Evolutionary conservation across 345 rosid species (phyloP), one percentile per base, ranked within the genome.

Genomic region (Erodium maritimum): DNA sequence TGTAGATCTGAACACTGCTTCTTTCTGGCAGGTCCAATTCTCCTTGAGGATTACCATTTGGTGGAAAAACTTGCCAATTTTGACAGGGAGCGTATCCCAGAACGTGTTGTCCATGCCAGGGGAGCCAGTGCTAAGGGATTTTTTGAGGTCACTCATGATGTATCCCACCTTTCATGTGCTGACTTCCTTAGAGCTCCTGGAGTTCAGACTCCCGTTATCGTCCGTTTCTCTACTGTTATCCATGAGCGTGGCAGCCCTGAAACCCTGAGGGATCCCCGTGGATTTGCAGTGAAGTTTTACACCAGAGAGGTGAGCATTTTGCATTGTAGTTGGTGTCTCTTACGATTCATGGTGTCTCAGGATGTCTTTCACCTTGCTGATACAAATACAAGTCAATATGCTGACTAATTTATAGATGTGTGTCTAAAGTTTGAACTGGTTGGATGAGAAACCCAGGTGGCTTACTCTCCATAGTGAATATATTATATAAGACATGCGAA

Each of bases 181-280:
- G 69, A 66, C 54, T 66, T 66, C 69, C 69, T 66, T 12, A 45
- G 69, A 51, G 56, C 65, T 14, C 70, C 70, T 12, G 70, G 70
- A 29, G 70, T 60, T 55, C 70, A 66, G 63, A 60, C 70, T 10
- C 70, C 70, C 0, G 64, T 66, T 4, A 66, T 66, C 23, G 70
- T 66, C 55, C 70, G 65, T 46, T 66, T 66, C 70, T 66, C 70
- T 53, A 66, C 70, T 3, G 70, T 66, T 55, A 66, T 66, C 48
- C 70, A 66, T 4, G 70, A 66, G 59, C 63, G 70, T 48, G 70
- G 70, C 55, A 66, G 70, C 60, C 70, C 70, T 21, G 70, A 66
- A 60, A 60, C 70, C 20, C 60, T 66, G 55, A 55, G 70, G 29
- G 70, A 66, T 33, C 70, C 70, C 21, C 64, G 70, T 10, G 70